These are phyloP conservation scores for Blumeriella jaapii DNA, from an alignment of 2,329 filamentous ascomycete genomes.

Conservation along the genomic window DNA sequence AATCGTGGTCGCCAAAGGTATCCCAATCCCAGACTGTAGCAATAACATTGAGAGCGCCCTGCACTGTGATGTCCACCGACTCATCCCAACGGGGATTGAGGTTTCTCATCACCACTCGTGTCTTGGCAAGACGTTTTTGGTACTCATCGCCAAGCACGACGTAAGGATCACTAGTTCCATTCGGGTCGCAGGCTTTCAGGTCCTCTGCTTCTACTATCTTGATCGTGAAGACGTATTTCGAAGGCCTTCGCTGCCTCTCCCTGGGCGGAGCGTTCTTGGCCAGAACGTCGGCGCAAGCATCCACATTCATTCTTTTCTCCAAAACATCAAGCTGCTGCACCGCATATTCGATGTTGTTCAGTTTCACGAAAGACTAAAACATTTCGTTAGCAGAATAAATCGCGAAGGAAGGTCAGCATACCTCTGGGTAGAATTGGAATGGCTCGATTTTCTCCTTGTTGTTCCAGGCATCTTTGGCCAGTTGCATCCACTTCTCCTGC, in stretches of 20 bases:
- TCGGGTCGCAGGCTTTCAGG: slow-evolving; percentile 93
- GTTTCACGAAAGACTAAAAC: slow-evolving; percentile 78
- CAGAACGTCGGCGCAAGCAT: slow-evolving; percentile 76
- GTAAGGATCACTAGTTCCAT: slow-evolving; percentile 89
- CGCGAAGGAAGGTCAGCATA: slow-evolving; percentile 31
- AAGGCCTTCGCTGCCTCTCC: slow-evolving; percentile 53
- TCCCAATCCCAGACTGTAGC: slow-evolving; percentile 99
- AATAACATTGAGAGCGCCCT: slow-evolving; percentile 84
- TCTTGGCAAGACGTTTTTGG: slow-evolving; percentile 92
- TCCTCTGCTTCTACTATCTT: slow-evolving; percentile 98
- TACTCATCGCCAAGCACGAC: slow-evolving; percentile 96
- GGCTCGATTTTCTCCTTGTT: slow-evolving; percentile 89
- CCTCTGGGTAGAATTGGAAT: slow-evolving; percentile 92
- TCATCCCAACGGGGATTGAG: slow-evolving; percentile 97
- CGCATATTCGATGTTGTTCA: slow-evolving; percentile 95
- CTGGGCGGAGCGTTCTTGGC: slow-evolving; percentile 60
- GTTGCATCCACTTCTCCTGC: slow-evolving; percentile 86
- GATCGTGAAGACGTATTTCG: slow-evolving; percentile 95
- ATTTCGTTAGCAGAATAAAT: slow-evolving; percentile 23
- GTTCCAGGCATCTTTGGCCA: slow-evolving; percentile 87
- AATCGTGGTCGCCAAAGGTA: slow-evolving; percentile 92
- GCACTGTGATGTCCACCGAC: slow-evolving; percentile 88
- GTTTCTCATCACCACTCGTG: slow-evolving; percentile 78
- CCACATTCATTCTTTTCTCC: slow-evolving; percentile 81
- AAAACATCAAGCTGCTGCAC: slow-evolving; percentile 86